Evolutionary conservation across 306 rosid genomes (phyloP).

Genomic region (Macrotyloma uniflorum): DNA sequence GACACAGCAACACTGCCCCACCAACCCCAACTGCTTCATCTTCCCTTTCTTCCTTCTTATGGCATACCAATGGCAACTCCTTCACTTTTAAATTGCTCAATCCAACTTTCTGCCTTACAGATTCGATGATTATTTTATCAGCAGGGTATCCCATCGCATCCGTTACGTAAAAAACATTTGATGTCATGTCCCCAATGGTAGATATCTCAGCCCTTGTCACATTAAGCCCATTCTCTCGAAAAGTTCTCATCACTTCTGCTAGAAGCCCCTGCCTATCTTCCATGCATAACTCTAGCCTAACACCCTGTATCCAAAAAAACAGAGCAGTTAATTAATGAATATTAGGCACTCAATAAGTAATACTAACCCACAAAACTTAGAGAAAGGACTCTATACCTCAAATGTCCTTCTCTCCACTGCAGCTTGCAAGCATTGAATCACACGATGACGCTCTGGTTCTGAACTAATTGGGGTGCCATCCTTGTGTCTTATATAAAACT

Average conservation of each 20-base stretch:
- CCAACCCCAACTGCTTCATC: constrained; percentile 77
- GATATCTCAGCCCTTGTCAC: constrained; percentile 88
- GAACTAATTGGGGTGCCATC: constrained; percentile 97
- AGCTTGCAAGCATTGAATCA: constrained; percentile 88
- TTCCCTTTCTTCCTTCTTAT: constrained; percentile 58
- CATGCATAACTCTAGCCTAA: constrained; percentile 68
- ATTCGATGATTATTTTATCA: constrained; percentile 62
- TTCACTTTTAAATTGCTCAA: constrained; percentile 64
- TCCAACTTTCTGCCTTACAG: constrained; percentile 82
- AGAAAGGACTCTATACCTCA: constrained; percentile 49
- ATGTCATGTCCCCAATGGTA: constrained; percentile 55
- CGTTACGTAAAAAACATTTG: constrained; percentile 76
- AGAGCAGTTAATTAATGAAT: background rate
- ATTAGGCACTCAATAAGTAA: background rate
- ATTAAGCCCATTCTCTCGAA: constrained; percentile 84
- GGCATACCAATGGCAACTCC: constrained; percentile 63
- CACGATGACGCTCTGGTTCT: constrained; percentile 87
- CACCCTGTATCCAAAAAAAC: constrained; percentile 60
- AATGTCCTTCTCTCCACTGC: constrained; percentile 78
- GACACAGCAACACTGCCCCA: constrained; percentile 84
- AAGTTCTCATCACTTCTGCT: constrained; percentile 89
- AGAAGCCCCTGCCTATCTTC: constrained; percentile 69
- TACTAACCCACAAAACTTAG: background rate
- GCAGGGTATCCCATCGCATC: constrained; percentile 72
- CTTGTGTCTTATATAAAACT: constrained; percentile 82